phyloP scores from a whole-genome alignment of 305 asterid genomes.

The Fraxinus angustifolia region DNA sequence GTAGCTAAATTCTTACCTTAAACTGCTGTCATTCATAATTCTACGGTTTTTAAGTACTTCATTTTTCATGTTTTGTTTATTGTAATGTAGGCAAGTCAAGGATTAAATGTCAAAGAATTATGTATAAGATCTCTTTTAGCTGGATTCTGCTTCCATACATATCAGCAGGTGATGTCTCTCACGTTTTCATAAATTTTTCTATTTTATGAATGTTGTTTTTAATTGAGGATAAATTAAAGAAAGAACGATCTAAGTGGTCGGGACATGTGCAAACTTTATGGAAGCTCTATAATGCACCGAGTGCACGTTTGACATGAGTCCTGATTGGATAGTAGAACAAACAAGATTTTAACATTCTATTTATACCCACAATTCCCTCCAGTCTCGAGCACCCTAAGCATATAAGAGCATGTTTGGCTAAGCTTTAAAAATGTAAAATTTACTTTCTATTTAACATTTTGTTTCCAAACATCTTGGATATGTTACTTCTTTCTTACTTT shows the following conservation, averaged over 20 bases:
- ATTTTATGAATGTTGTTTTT: neutral
- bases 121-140: slow-evolving; percentile 51
- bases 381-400: neutral
- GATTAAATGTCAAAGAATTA: slow-evolving; percentile 56
- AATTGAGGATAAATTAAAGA: neutral
- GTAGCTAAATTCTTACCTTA: neutral
- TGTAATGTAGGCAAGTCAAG: slow-evolving; percentile 59
- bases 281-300: neutral
- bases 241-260: neutral
- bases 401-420: neutral
- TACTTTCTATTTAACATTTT: neutral
- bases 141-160: slow-evolving; percentile 78
- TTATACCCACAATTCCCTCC: neutral
- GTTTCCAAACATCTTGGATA: neutral
- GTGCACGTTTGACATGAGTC: neutral
- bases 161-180: slow-evolving; percentile 63
- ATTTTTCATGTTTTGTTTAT: neutral
- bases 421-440: neutral
- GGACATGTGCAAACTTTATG: neutral
- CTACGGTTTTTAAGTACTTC: neutral
- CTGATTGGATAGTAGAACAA: neutral
- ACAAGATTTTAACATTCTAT: neutral
- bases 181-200: neutral
- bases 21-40: neutral
- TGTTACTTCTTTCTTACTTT: too few relatives aligned